These are phyloP conservation scores for Botrytis pseudocinerea DNA, from an alignment of 2,329 filamentous ascomycete species.

Conservation along the genomic window DNA sequence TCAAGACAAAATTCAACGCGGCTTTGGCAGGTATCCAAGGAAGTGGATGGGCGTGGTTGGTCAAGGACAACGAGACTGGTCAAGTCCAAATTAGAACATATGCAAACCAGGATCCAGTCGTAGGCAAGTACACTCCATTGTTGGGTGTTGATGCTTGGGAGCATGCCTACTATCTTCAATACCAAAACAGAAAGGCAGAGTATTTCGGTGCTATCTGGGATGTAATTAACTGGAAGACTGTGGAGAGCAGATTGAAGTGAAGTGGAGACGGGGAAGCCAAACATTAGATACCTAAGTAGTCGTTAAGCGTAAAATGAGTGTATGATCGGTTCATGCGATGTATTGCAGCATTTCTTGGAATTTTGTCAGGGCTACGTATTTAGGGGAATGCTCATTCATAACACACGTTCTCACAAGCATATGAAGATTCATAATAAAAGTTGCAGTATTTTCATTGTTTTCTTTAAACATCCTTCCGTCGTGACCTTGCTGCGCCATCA, in stretches of 20 bases:
- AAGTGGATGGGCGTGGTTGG: slow-evolving; percentile 58
- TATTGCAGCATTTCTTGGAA: slow-evolving; percentile 1
- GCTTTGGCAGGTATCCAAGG: slow-evolving; percentile 62
- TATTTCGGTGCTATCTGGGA: slow-evolving; percentile 95
- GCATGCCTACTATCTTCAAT: slow-evolving; percentile 94
- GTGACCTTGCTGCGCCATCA: neutral
- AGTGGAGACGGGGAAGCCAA: neutral
- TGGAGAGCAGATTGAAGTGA: slow-evolving; percentile 68
- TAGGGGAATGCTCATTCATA: neutral
- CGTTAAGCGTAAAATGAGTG: neutral
- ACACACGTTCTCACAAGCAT: neutral
- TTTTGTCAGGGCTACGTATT: neutral
- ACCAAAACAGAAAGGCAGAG: slow-evolving; percentile 95
- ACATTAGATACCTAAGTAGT: slow-evolving; percentile 6
- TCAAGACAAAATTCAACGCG: slow-evolving; percentile 60
- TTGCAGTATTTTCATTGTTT: neutral
- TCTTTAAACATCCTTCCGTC: neutral
- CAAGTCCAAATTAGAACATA: slow-evolving; percentile 65
- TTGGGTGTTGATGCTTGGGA: slow-evolving; percentile 94
- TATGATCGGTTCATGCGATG: neutral
- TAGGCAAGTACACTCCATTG: slow-evolving; percentile 78
- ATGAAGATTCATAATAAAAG: neutral
- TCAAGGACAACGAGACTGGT: slow-evolving; percentile 55
- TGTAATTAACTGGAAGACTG: slow-evolving; percentile 93
- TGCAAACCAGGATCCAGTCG: slow-evolving; percentile 87